Base-by-base conservation (phyloP, 2,329 filamentous ascomycete genomes). In the Colletotrichum neosansevieriae region DNA sequence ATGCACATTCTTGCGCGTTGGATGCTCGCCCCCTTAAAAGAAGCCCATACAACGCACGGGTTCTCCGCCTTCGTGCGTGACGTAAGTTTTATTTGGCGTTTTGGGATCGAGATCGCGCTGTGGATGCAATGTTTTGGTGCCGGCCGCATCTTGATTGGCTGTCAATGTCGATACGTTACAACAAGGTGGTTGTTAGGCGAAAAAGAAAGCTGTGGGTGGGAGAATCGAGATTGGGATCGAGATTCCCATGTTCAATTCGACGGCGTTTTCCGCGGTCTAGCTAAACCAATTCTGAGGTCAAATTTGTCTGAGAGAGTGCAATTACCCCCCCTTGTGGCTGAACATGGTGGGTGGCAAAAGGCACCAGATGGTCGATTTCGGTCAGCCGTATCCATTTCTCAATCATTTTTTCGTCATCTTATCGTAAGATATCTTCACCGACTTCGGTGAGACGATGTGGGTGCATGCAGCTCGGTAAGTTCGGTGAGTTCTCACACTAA, bases 211-310 rank as follows among this genome's bases (percentile, higher is more conserved):
- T 38, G n/a, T 42, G 36, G 17, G 38, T 7, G 10, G 17, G 21
- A 57, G 11, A 57, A 54, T 40, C 17, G 51, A 54, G 51, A 54
- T 54, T 15, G 49, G n/a, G 29, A 51, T 57, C 53, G 36, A 32
- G 19, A 34, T 57, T 44, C 53, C 1, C 7, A 29, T 57, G 9
- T 10, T 19, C 38, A 44, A 12, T 5, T 24, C 5, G 5, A 15
- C 11, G 36, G 38, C 17, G 36, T 1, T 57, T 10, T 10, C 13
- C 53, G 36, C 29, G 6, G 6, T 29, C 29, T 29, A 2, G 29
- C 29, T 2, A 29, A 7, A 29, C 29, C 29, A 29, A 29, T 29
- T 6, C 29, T 7, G 29, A 29, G 29, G 29, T 24, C 4, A 1
- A n/a, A n/a, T n/a, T n/a, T n/a, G n/a, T n/a, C n/a, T n/a, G n/a